Conservation (phyloP, 257 asterid species). For the Solanum appendiculatum region DNA sequence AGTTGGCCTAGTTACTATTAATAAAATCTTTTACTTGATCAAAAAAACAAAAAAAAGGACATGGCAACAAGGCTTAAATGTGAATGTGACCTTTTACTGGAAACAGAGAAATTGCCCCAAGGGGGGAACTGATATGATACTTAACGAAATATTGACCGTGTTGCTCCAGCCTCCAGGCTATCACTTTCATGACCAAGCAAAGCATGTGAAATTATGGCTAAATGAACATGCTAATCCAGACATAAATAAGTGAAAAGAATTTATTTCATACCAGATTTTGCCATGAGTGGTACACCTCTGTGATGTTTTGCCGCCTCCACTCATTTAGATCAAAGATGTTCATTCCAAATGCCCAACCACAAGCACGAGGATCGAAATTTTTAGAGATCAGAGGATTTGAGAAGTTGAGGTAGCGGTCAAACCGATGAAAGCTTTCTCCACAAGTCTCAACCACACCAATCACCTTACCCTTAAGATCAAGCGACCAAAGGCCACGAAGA, state of each 20-base stretch:
- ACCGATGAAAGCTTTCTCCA: conserved; percentile 90
- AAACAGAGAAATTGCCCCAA: background rate
- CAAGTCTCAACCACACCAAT: conserved; percentile 97
- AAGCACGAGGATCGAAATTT: conserved; percentile 64
- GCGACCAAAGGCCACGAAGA: conserved; percentile 69
- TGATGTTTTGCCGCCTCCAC: conserved; percentile 81
- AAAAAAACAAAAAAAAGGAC: too few species aligned
- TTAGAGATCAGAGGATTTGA: conserved; percentile 74
- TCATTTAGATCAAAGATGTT: conserved; percentile 59
- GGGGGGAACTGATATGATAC: background rate
- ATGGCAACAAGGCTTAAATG: background rate
- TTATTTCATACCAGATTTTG: conserved; percentile 60
- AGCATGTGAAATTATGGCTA: background rate
- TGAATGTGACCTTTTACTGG: background rate
- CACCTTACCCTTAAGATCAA: conserved; percentile 71
- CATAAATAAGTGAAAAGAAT: background rate
- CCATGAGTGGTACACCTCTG: conserved; percentile 85
- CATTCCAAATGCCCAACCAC: conserved; percentile 99
- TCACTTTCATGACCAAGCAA: background rate
- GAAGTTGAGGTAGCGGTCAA: conserved; percentile 86
- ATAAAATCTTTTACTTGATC: too few species aligned
- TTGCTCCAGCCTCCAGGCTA: background rate
- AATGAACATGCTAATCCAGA: background rate
- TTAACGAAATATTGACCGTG: background rate
- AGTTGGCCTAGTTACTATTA: background rate